Percentiles rank a stretch among this genome's conserved stretches.
These are phyloP conservation scores for Phlebiopsis gigantea DNA, from an alignment of 768 basidiomycete species.

Conservation along the genomic window DNA sequence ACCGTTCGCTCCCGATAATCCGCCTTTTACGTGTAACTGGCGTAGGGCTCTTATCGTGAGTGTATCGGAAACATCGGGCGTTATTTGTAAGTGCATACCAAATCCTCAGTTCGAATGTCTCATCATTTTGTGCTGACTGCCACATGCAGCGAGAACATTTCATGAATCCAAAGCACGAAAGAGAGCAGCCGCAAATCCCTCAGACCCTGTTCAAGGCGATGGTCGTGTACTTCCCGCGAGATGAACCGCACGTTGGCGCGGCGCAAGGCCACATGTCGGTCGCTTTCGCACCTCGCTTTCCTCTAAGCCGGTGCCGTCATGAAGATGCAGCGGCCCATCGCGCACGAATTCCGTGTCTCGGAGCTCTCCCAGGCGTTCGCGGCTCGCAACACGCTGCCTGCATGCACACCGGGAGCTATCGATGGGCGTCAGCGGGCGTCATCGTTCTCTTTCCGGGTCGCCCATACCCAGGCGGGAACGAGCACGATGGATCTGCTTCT, in stretches of 20 bases:
- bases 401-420: background rate
- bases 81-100: background rate
- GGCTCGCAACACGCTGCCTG: background rate
- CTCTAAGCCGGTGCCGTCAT: background rate
- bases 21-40: slow-evolving; percentile 1
- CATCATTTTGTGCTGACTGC: slow-evolving; percentile 1
- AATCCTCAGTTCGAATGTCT: background rate
- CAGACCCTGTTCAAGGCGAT: background rate
- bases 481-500: background rate
- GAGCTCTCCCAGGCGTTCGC: background rate
- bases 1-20: slow-evolving; percentile 2
- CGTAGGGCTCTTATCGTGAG: slow-evolving; percentile 1
- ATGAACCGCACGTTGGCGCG: background rate
- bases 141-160: background rate
- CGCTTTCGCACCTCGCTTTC: background rate
- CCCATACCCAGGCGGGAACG: slow-evolving; percentile 1
- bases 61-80: slow-evolving; percentile 2
- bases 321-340: background rate
- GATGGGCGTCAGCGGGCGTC: background rate
- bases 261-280: background rate
- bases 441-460: slow-evolving; percentile 1
- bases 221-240: background rate
- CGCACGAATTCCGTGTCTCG: background rate
- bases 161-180: background rate
- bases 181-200: background rate